phyloP scores from a whole-genome alignment of 1,284 basidiomycete species.

The Microstroma glucosiphilum region DNA sequence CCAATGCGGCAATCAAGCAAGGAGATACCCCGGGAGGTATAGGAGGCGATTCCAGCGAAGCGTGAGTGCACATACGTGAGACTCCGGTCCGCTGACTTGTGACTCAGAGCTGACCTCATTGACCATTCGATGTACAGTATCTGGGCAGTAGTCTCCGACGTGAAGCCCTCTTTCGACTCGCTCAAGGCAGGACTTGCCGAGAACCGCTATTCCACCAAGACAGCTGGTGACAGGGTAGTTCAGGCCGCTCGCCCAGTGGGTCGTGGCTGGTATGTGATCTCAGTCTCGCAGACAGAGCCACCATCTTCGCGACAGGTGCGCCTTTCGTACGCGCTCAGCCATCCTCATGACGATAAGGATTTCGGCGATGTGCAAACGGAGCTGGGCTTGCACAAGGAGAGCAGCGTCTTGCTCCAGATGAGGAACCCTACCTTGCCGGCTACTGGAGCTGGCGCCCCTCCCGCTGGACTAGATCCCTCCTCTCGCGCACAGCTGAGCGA shows the following conservation, averaged over 20 bases:
- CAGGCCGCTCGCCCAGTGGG: constrained; percentile 27
- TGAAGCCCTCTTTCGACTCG: constrained; percentile 14
- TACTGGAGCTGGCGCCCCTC: constrained; percentile 23
- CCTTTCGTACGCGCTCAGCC: constrained; percentile 31
- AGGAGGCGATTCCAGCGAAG: constrained; percentile 29
- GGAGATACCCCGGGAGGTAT: constrained; percentile 32
- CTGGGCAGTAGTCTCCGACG: constrained; percentile 30
- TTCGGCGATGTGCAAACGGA: constrained; percentile 33
- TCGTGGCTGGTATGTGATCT: constrained; percentile 29
- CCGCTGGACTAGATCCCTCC: constrained; percentile 23
- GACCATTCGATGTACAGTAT: constrained; percentile 14
- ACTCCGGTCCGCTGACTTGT: neutral
- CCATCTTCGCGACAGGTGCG: constrained; percentile 27
- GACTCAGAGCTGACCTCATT: neutral
- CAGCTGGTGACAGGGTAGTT: constrained; percentile 29
- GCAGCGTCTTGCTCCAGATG: constrained; percentile 29
- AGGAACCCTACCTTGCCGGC: constrained; percentile 32
- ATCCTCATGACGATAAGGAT: constrained; percentile 19
- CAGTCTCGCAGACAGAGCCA: constrained; percentile 25
- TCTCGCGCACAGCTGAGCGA: constrained; percentile 26
- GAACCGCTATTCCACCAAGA: constrained; percentile 28
- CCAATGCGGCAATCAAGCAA: constrained; percentile 22
- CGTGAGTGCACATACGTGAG: constrained; percentile 9
- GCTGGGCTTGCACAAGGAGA: constrained; percentile 25
- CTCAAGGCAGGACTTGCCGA: neutral